These are phyloP conservation scores for Daldinia eschscholtzii DNA, from an alignment of 2,329 filamentous ascomycete genomes.

Conservation along the genomic window DNA sequence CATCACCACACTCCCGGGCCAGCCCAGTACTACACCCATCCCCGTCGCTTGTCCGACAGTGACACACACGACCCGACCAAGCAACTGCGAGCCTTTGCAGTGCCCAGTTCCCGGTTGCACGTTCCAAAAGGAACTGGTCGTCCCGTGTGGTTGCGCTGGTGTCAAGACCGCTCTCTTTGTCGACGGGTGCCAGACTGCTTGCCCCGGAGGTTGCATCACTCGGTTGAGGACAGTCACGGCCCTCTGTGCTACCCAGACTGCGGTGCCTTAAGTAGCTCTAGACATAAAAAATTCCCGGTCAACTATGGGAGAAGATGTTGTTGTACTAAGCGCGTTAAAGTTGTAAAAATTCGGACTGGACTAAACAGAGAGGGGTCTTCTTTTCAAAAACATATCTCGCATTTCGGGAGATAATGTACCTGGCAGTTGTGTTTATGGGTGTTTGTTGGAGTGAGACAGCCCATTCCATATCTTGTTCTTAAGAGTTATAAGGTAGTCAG, in stretches of 20 bases:
- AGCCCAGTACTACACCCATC: slow-evolving; percentile 21
- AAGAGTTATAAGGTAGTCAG: background rate
- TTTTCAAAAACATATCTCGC: slow-evolving; percentile 1
- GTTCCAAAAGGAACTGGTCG: slow-evolving; percentile 46
- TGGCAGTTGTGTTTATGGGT: background rate
- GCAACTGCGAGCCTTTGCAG: slow-evolving; percentile 51
- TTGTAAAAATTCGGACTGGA: slow-evolving; percentile 2
- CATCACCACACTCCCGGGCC: slow-evolving; percentile 46
- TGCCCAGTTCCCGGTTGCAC: slow-evolving; percentile 56
- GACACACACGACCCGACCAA: slow-evolving; percentile 53
- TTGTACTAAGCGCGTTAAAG: background rate
- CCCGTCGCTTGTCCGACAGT: slow-evolving; percentile 52
- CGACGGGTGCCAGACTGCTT: slow-evolving; percentile 54
- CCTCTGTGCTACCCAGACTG: slow-evolving; percentile 40
- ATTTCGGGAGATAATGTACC: background rate
- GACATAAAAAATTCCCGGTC: background rate
- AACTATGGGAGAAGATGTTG: background rate
- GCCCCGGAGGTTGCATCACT: slow-evolving; percentile 53
- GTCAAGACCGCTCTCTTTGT: slow-evolving; percentile 54
- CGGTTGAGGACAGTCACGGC: slow-evolving; percentile 50
- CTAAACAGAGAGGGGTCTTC: background rate
- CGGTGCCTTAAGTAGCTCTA: background rate
- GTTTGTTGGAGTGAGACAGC: slow-evolving; percentile 1
- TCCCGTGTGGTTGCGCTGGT: slow-evolving; percentile 54
- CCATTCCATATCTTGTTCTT: background rate